Evolutionary conservation across 352 stramenopile genomes (phyloP).

Genomic region (Pythium inflatum): DNA sequence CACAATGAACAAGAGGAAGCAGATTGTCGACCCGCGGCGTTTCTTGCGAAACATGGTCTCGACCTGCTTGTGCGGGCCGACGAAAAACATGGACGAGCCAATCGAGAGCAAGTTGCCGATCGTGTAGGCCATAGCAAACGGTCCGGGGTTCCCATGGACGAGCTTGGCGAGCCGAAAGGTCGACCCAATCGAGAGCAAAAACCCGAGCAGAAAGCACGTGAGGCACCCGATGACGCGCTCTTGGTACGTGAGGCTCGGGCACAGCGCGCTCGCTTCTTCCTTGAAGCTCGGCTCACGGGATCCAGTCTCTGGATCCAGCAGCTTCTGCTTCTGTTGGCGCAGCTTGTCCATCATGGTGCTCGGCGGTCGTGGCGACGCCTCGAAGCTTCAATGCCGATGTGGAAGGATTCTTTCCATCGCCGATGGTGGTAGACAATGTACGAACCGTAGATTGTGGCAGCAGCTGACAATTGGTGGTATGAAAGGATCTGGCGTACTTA

Average conservation of each 20-base stretch:
- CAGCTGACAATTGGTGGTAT: background rate
- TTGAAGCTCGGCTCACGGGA: constrained; percentile 39
- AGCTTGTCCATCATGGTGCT: constrained; percentile 66
- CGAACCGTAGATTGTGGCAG: background rate
- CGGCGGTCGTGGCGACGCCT: background rate
- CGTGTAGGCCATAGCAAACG: constrained; percentile 86
- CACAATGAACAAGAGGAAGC: constrained; percentile 83
- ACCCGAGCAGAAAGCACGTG: constrained; percentile 81
- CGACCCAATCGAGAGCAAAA: constrained; percentile 82
- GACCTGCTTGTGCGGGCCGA: constrained; percentile 79
- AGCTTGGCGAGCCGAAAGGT: constrained; percentile 80
- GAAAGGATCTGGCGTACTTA: constrained; percentile 3
- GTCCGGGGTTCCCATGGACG: constrained; percentile 73
- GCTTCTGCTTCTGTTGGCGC: constrained; percentile 74
- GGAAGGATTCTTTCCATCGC: constrained; percentile 21
- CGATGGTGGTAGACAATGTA: constrained; percentile 11
- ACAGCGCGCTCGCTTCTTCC: constrained; percentile 47
- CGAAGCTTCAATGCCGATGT: constrained; percentile 16
- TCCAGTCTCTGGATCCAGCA: constrained; percentile 69
- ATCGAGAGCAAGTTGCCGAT: constrained; percentile 86
- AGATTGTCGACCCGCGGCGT: constrained; percentile 62
- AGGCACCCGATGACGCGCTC: constrained; percentile 82
- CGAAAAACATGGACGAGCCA: constrained; percentile 85
- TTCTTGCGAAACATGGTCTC: constrained; percentile 86
- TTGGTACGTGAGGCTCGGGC: constrained; percentile 81